Evolutionary conservation across 495 filamentous ascomycete species (phyloP).

Genomic region (Chaetomium tenue): DNA sequence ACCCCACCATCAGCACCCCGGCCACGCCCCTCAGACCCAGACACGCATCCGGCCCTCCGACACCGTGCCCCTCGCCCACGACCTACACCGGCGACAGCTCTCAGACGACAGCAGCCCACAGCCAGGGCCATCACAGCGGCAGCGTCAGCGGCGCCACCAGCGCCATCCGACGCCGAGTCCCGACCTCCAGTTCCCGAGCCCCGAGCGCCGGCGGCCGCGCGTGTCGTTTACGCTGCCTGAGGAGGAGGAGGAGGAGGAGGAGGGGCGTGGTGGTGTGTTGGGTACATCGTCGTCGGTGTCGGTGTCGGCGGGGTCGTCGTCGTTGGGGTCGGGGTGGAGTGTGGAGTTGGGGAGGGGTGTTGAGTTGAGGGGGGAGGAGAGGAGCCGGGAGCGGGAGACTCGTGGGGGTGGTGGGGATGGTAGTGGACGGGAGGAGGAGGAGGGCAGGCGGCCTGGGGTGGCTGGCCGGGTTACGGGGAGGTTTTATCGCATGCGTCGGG

Average conservation of each 20-base stretch:
- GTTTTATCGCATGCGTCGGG: slow-evolving; percentile 10
- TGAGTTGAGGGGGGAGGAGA: not conserved
- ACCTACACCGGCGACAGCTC: not conserved
- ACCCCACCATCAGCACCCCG: not conserved
- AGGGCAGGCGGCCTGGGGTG: not conserved
- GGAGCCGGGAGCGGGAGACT: not conserved
- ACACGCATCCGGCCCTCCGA: not conserved
- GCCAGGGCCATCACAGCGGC: too few relatives aligned
- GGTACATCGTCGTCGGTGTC: too few relatives aligned
- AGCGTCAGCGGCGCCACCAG: not conserved
- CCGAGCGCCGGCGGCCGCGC: not conserved
- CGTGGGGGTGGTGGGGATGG: not conserved
- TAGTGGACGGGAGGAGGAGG: not conserved
- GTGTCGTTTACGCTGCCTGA: slow-evolving; percentile 2
- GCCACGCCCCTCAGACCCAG: not conserved
- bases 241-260: too few relatives aligned
- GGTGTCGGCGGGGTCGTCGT: not conserved
- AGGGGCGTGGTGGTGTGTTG: not conserved
- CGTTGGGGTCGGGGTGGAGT: not conserved
- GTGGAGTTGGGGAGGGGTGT: too few relatives aligned
- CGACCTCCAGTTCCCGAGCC: slow-evolving; percentile 8
- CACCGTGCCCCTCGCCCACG: not conserved
- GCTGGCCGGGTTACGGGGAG: not conserved
- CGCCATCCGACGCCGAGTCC: not conserved
- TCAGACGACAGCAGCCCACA: not conserved